These are phyloP conservation scores for Boletales sp. DNA, from an alignment of 768 basidiomycete species.

Conservation along the genomic window DNA sequence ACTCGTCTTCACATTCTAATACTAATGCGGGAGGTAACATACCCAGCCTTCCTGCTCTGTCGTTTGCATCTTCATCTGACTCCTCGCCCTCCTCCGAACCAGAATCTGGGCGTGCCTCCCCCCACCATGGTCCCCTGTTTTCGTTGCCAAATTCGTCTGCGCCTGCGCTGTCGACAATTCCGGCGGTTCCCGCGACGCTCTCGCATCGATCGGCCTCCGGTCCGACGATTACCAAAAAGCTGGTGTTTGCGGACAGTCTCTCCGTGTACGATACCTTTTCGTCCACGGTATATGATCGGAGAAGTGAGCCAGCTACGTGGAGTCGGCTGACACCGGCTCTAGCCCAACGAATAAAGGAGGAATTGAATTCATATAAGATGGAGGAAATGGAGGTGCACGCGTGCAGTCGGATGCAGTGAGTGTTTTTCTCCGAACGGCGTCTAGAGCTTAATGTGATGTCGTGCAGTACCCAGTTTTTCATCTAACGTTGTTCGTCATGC, in stretches of 20 bases:
- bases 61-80: conserved; percentile 45
- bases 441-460: not conserved
- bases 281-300: conserved; percentile 83
- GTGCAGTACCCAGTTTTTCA: conserved; percentile 82
- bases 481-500: conserved; percentile 43
- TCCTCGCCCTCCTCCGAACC: conserved; percentile 33
- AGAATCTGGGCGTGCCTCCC: conserved; percentile 33
- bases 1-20: conserved; percentile 43
- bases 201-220: conserved; percentile 73
- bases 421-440: conserved; percentile 14
- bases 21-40: conserved; percentile 25
- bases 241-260: conserved; percentile 88
- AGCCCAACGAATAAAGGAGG: conserved; percentile 97
- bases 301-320: conserved; percentile 96
- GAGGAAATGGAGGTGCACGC: conserved; percentile 99
- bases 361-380: conserved; percentile 98
- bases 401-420: conserved; percentile 85
- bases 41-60: conserved; percentile 51
- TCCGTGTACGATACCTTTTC: conserved; percentile 98
- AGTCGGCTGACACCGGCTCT: conserved; percentile 91
- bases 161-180: conserved; percentile 70
- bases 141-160: conserved; percentile 87
- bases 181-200: conserved; percentile 46
- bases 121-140: conserved; percentile 52
- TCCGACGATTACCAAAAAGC: conserved; percentile 66